These are phyloP conservation scores for Chaetomium olivaceum DNA, from an alignment of 2,329 filamentous ascomycete species.

Conservation along the genomic window DNA sequence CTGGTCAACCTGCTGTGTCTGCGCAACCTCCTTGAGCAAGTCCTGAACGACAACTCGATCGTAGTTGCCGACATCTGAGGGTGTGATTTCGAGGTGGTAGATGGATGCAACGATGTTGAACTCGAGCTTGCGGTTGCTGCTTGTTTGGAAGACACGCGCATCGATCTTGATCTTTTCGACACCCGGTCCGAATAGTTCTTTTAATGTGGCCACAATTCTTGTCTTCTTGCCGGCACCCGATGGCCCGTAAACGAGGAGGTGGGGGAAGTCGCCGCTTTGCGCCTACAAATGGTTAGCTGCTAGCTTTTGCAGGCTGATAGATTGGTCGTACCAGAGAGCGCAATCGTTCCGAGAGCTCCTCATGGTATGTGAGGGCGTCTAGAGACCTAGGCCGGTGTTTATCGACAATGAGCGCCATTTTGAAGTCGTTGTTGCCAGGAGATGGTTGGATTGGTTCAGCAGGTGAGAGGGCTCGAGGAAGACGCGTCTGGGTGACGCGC, in stretches of 20 bases:
- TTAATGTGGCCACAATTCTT: conserved; percentile 89
- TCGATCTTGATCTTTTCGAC: conserved; percentile 99
- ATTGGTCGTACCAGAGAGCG: conserved; percentile 70
- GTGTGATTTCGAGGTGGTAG: conserved; percentile 98
- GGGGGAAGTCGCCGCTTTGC: conserved; percentile 95
- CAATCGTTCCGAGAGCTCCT: conserved; percentile 82
- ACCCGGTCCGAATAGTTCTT: conserved; percentile 90
- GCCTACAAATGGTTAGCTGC: conserved; percentile 58
- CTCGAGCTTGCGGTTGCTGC: conserved; percentile 93
- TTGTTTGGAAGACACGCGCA: conserved; percentile 93
- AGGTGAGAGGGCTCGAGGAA: conserved; percentile 10
- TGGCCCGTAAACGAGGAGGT: conserved; percentile 94
- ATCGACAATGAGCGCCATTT: conserved; percentile 70
- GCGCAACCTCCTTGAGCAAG: conserved; percentile 93
- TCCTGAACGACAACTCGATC: conserved; percentile 96
- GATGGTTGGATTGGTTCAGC: not conserved
- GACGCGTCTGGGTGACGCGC: conserved; percentile 32
- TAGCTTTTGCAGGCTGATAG: not conserved
- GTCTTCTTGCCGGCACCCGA: conserved; percentile 98
- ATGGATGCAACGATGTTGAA: conserved; percentile 98
- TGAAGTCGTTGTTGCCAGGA: conserved; percentile 22
- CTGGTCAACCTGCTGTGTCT: conserved; percentile 98
- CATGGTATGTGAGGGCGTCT: conserved; percentile 80
- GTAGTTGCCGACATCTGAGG: conserved; percentile 93
- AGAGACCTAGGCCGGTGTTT: conserved; percentile 73